Evolutionary conservation across 2,329 filamentous ascomycete genomes (phyloP).

Genomic region (Metarhizium guizhouense): DNA sequence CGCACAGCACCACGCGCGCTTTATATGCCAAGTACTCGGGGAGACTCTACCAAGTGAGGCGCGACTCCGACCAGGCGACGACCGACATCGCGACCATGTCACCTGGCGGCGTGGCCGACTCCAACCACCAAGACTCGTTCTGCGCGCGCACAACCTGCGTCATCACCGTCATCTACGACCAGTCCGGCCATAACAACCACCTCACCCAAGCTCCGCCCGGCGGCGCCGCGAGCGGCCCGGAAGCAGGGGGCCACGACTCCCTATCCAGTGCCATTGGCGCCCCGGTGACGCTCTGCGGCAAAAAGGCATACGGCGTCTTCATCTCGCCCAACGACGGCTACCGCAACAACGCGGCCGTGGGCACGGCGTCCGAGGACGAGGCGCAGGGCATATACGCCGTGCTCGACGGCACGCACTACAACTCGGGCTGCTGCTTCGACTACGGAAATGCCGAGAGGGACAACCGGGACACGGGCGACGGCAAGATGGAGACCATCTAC

Average conservation of each 20-base stretch:
- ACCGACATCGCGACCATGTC: constrained; percentile 2
- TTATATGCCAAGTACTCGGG: constrained; percentile 45
- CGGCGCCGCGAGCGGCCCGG: constrained; percentile 48
- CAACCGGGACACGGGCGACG: constrained; percentile 45
- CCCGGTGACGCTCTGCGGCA: constrained; percentile 49
- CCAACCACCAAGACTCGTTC: constrained; percentile 51
- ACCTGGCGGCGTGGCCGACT: constrained; percentile 51
- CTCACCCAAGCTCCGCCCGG: constrained; percentile 50
- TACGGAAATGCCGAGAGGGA: constrained; percentile 49
- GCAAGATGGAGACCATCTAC: constrained; percentile 63
- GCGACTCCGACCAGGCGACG: constrained; percentile 34
- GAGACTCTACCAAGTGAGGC: constrained; percentile 50
- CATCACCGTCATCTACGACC: constrained; percentile 57
- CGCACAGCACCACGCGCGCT: constrained; percentile 56
- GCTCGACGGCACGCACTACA: constrained; percentile 51
- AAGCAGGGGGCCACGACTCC: constrained; percentile 48
- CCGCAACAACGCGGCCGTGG: constrained; percentile 45
- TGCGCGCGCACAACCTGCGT: constrained; percentile 52
- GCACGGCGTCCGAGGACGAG: constrained; percentile 44
- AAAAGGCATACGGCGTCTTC: constrained; percentile 57
- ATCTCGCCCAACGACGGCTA: constrained; percentile 54
- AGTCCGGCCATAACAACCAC: constrained; percentile 53
- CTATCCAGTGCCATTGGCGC: constrained; percentile 50
- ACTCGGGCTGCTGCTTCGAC: constrained; percentile 47
- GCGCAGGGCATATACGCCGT: constrained; percentile 53